Evolutionary conservation across 495 filamentous ascomycete genomes (phyloP).

Genomic region (Hyaloscypha finlandica): DNA sequence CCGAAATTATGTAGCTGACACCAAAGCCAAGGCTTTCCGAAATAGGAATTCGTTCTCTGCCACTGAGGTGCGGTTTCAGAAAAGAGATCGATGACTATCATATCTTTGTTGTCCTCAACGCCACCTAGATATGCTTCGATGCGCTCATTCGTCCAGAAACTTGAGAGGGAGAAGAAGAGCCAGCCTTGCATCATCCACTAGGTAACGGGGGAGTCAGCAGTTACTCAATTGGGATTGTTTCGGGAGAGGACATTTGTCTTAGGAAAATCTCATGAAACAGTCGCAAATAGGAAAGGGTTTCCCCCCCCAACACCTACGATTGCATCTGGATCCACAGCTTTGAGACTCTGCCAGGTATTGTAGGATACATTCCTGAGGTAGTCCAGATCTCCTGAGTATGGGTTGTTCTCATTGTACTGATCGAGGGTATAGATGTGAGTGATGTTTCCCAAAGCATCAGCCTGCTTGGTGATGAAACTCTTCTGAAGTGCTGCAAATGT

Average conservation of each 20-base stretch:
- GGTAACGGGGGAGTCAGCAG: no score
- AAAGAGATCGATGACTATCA: slow-evolving; percentile 55
- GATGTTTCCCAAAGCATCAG: slow-evolving; percentile 49
- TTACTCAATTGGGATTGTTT: no score
- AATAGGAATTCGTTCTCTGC: slow-evolving; percentile 52
- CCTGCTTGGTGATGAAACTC: slow-evolving; percentile 51
- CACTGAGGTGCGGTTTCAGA: slow-evolving; percentile 53
- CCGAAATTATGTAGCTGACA: slow-evolving; percentile 53
- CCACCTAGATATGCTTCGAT: slow-evolving; percentile 53
- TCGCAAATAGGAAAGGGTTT: no score
- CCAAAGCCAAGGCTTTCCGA: slow-evolving; percentile 57
- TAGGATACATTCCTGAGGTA: slow-evolving; percentile 50
- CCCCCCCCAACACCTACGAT: no score
- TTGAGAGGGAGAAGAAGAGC: slow-evolving; percentile 47
- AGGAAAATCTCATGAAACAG: no score
- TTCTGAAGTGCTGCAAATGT: slow-evolving; percentile 47
- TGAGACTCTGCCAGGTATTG: slow-evolving; percentile 48
- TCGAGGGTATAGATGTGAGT: slow-evolving; percentile 54
- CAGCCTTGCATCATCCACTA: slow-evolving; percentile 62
- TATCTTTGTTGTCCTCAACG: slow-evolving; percentile 45
- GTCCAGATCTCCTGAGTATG: slow-evolving; percentile 46
- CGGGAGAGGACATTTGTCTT: no score
- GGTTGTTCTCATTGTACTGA: slow-evolving; percentile 56
- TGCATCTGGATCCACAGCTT: slow-evolving; percentile 48
- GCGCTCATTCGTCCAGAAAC: slow-evolving; percentile 53